Evolutionary conservation across 2,329 filamentous ascomycete genomes (phyloP), one percentile per base, ranked within the genome.

Genomic region (Zymoseptoria crescenta): DNA sequence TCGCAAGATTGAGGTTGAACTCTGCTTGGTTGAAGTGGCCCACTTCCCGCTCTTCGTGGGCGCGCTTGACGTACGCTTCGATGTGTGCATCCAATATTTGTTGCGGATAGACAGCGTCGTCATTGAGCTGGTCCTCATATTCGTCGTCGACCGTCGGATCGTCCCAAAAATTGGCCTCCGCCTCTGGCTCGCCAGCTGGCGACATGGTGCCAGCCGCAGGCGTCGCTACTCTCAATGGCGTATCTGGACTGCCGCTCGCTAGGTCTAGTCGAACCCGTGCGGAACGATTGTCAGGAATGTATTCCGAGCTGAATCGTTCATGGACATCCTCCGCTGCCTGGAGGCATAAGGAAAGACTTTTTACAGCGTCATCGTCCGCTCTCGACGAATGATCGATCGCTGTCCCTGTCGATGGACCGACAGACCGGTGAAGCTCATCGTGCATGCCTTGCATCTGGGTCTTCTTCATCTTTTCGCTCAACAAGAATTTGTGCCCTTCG

Each of bases 1-100:
- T 61, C 7, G 65, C 64, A 9, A 56, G 45, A 20, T 61, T 20
- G 4, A 66, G 59, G 50, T 64, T 62, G 24, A 29, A 48, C 52
- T 67, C 65, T 27, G 64, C 64, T 51, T 66, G 63, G 48, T 61
- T 63, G 55, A 59, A 63, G 21, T 64, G 62, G 16, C 53, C 59
- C 9, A 57, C 54, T 13, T 61, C 55, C 16, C 53, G 52, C 30
- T 65, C 62, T 45, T 55, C 53, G 10, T 21, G 45, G 7, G 63
- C 61, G 21, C 60, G 61, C 6, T 65, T 57, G 28, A 48, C 29
- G 30, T 62, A 62, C 8, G 54, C 61, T n/a, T 54, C 30, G 48
- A 65, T 59, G 45, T 59, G 57, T 45, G 48, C 50, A 45, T 60
- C 51, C 7, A 64, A 21, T 16, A 64, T 56, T 16, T 54, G 51